Evolutionary conservation across 1,284 basidiomycete genomes (phyloP), one percentile per base, ranked within the genome.

Genomic region (Gymnopus androsaceus): DNA sequence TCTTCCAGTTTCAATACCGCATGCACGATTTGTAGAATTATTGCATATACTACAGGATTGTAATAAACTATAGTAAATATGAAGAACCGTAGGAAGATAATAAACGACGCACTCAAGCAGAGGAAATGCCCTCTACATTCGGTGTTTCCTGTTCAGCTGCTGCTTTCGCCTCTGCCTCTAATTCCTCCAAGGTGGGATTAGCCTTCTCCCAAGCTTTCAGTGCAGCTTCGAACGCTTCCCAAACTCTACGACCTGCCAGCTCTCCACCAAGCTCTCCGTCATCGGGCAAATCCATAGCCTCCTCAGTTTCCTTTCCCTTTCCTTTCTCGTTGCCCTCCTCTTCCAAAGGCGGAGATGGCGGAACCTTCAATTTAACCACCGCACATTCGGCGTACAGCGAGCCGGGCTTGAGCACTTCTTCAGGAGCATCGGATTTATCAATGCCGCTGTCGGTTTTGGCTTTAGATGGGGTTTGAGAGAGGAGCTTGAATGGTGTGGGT

Each of bases 371-470:
- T 30, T 67, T 71, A 1, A 87, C 84, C 3, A 85, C 78, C 0
- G 83, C 81, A 60, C 87, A 90, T 63, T 91, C 87, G 12, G 84
- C 76, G 62, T 91, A 90, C 25, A 91, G 68, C n/a, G 85, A 81
- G 0, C 89, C 88, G 1, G 88, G 86, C 67, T 87, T 85, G 40
- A 91, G 73, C 3, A 88, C 79, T 63, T 90, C 84, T 58, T 80
- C 77, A 19, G 73, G 70, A 61, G 69, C 66, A 23, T 61, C 51
- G 5, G 62, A 59, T 58, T 51, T 55, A 37, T 62, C 59, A 27
- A 58, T 56, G 5, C 50, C 37, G 25, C 55, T 38, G 17, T 61
- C 37, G 58, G 60, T 28, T 36, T 55, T 51, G n/a, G 66, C 63
- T 7, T 36, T 37, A 3, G 38, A 3, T 19, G 54, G 12, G 25